Conservation (phyloP, 148 eudicot species). For the Rhododendron mucronatum region DNA sequence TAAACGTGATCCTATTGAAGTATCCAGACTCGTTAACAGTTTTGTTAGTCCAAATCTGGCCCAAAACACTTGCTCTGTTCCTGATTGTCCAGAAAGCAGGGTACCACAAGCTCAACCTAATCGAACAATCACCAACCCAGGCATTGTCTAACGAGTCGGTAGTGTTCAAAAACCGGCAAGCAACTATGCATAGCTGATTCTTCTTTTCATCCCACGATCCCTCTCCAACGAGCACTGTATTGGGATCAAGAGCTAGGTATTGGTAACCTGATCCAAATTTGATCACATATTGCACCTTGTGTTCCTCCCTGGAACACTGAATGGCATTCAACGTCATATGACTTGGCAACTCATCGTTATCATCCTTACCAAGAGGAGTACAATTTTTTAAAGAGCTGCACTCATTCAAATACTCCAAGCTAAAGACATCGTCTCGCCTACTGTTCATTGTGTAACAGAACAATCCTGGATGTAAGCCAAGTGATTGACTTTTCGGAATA, state of each 20-base stretch:
- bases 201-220: conserved; percentile 17
- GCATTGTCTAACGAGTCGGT: not conserved
- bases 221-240: conserved; percentile 13
- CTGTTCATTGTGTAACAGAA: not conserved
- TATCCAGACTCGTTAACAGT: not conserved
- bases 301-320: conserved; percentile 11
- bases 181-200: conserved; percentile 10
- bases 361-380: conserved; percentile 3
- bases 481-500: not conserved
- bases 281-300: conserved; percentile 1
- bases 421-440: not conserved
- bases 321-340: not conserved
- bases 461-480: not conserved
- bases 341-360: not conserved
- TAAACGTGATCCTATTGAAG: conserved; percentile 5
- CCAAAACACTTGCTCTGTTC: not conserved
- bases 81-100: conserved; percentile 15
- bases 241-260: not conserved
- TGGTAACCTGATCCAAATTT: not conserved
- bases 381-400: conserved; percentile 12
- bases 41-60: conserved; percentile 21
- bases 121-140: conserved; percentile 21
- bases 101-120: conserved; percentile 17
- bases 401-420: conserved; percentile 5
- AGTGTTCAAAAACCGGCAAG: conserved; percentile 9